Conservation (phyloP, 1,139 yeast species). For the Zygoascus hellenicus region DNA sequence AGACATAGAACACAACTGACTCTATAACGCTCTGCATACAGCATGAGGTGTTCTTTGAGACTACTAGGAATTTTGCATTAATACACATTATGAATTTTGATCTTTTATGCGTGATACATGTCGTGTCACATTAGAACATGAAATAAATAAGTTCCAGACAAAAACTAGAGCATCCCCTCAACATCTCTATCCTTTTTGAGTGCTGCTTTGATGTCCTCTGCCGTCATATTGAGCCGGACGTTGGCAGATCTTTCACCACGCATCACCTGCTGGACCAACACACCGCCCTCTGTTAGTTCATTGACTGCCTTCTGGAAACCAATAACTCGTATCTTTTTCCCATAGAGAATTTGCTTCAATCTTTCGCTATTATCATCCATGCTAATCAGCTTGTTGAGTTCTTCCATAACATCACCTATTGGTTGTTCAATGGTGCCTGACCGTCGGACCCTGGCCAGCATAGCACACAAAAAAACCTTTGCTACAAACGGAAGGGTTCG, state of each 20-base stretch:
- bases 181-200: constrained; percentile 50
- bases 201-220: constrained; percentile 60
- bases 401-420: constrained; percentile 74
- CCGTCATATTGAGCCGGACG: constrained; percentile 60
- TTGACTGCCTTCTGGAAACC: constrained; percentile 51
- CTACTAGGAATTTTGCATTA: background rate
- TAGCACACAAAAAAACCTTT: constrained; percentile 64
- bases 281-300: constrained; percentile 74
- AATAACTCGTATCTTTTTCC: constrained; percentile 30
- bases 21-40: background rate
- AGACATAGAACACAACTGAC: background rate
- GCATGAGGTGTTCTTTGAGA: too few species aligned
- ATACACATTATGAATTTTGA: background rate
- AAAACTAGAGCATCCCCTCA: constrained; percentile 29
- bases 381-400: constrained; percentile 49
- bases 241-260: constrained; percentile 62
- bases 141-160: background rate
- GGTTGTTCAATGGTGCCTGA: constrained; percentile 67
- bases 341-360: constrained; percentile 20
- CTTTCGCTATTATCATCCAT: constrained; percentile 28
- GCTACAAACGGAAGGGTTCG: constrained; percentile 58
- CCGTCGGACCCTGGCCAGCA: constrained; percentile 59
- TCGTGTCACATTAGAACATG: background rate
- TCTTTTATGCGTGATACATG: background rate
- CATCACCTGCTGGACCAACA: constrained; percentile 59